Evolutionary conservation across 2,329 filamentous ascomycete genomes (phyloP).

Genomic region (Fusarium nelsonii): DNA sequence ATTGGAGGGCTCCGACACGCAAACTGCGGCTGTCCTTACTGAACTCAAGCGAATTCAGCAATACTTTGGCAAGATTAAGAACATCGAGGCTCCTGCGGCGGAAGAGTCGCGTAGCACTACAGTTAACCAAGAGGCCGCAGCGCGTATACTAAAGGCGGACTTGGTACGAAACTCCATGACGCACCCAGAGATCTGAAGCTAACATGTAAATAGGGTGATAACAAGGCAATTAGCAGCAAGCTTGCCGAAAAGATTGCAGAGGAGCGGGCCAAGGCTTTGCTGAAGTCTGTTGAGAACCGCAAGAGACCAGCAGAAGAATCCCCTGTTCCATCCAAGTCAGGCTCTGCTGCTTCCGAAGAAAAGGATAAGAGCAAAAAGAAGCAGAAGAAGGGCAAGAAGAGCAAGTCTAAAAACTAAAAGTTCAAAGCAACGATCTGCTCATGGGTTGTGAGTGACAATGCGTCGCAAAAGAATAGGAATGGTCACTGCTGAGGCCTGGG

Average conservation of each 20-base stretch:
- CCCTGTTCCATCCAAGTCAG: constrained; percentile 42
- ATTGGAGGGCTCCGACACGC: constrained; percentile 83
- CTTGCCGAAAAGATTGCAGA: constrained; percentile 68
- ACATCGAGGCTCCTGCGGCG: constrained; percentile 69
- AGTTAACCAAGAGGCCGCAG: constrained; percentile 81
- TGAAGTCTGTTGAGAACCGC: constrained; percentile 60
- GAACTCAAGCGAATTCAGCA: constrained; percentile 89
- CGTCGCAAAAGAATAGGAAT: background rate
- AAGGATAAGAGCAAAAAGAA: constrained; percentile 50
- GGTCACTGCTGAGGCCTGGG: background rate
- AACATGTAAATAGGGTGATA: constrained; percentile 57
- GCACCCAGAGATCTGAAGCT: constrained; percentile 24
- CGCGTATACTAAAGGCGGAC: constrained; percentile 84
- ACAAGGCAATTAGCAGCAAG: constrained; percentile 64
- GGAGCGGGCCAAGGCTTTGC: constrained; percentile 65
- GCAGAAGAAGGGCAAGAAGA: constrained; percentile 53
- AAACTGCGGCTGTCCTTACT: constrained; percentile 83
- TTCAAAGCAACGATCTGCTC: background rate
- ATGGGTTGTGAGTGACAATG: background rate
- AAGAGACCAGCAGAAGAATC: constrained; percentile 58
- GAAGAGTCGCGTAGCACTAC: constrained; percentile 63
- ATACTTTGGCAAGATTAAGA: constrained; percentile 93
- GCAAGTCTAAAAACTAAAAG: constrained; percentile 47
- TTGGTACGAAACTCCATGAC: constrained; percentile 66
- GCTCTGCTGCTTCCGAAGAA: constrained; percentile 23